phyloP scores from a whole-genome alignment of 192 early-diverging fungal genomes.

The Cladochytrium replicatum region DNA sequence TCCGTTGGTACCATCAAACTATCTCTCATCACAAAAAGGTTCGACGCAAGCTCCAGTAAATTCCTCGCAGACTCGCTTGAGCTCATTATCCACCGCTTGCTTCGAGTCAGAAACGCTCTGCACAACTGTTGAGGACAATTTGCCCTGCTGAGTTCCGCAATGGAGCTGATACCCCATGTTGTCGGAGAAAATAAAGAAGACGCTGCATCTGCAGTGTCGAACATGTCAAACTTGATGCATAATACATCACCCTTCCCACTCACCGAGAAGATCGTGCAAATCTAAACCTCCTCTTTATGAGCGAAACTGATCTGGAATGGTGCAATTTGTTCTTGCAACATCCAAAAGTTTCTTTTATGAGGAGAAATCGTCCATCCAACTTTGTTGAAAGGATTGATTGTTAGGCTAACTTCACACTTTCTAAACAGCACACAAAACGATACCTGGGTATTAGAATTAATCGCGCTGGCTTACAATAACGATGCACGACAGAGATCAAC shows the following conservation, averaged over 20 bases:
- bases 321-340: constrained; percentile 70
- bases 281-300: constrained; percentile 61
- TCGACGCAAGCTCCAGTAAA: constrained; percentile 59
- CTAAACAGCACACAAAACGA: neutral
- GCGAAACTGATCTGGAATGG: constrained; percentile 69
- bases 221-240: too few species aligned
- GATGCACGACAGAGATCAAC: constrained; percentile 58
- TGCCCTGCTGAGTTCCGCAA: constrained; percentile 17
- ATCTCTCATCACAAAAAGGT: constrained; percentile 24
- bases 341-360: constrained; percentile 81
- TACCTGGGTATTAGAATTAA: constrained; percentile 41
- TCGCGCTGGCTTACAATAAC: constrained; percentile 37
- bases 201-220: constrained; percentile 13
- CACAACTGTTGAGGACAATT: constrained; percentile 17
- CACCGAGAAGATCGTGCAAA: constrained; percentile 51
- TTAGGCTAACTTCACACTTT: neutral
- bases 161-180: constrained; percentile 16
- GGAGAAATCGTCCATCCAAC: constrained; percentile 66
- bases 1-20: constrained; percentile 3
- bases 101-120: constrained; percentile 34
- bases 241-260: constrained; percentile 1
- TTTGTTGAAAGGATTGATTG: constrained; percentile 23
- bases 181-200: constrained; percentile 10
- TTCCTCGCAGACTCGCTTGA: constrained; percentile 66
- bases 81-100: constrained; percentile 46